Base-by-base conservation (phyloP, 2,329 filamentous ascomycete species). In the Sclerotinia glacialis region DNA sequence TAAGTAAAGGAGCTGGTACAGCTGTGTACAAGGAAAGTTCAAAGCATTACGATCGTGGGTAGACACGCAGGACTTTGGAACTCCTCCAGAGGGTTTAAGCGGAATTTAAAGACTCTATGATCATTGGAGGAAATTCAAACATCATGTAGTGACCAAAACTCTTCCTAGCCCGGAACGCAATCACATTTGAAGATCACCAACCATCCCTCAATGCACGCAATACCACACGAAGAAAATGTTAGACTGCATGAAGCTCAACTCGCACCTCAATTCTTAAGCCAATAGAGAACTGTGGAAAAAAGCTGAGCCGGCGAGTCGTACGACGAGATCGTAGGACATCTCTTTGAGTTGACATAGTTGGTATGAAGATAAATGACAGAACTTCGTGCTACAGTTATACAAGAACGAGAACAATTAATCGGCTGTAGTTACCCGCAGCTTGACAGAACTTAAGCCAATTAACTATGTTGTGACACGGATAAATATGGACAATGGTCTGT, bases 391-490 rank as follows among this genome's bases (percentile, higher is more conserved):
- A 56, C 28, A 59, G 18, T 42, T 23, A 31, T 37, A 31, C 23
- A 7, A 8, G 34, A 26, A 49, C n/a, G 28, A 59, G 31, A 47
- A 58, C 44, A 12, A 34, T 40, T 31, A 6, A 47, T 59, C 62
- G 26, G 26, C 46, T 61, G 40, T 31, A 37, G 23, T 47, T 47
- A 26, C 55, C 34, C 37, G n/a, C 37, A n/a, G 37, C 21, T 37
- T n/a, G 16, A 47, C 12, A 23, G 16, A 23, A 7, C 21, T 26
- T 14, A 18, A n/a, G n/a, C 37, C 37, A 46, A 53, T 46, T n/a
- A 31, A 52, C 52, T 26, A 23, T 31, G 31, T 61, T 52, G 16
- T 31, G 54, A 52, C n/a, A 46, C 31, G 28, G 55, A 44, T 66
- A 52, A 42, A 44, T 28, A 21, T 23, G 46, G 46, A 47, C 6